Base-by-base conservation (phyloP, 306 rosid genomes). In the Trichosanthes cucumerina region DNA sequence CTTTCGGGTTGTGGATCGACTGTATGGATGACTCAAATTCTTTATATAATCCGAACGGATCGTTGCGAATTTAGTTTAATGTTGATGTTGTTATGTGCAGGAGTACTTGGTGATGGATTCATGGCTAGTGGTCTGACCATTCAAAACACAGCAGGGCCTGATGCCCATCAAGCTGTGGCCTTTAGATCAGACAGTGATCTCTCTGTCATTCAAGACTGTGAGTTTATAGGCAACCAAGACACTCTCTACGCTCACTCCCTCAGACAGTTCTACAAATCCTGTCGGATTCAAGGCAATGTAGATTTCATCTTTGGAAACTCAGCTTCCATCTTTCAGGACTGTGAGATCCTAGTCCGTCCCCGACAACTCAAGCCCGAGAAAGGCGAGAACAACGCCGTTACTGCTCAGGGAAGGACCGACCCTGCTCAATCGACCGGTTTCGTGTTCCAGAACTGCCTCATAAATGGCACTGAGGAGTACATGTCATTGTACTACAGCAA, bases 121-220 rank as follows among this genome's bases (percentile, higher is more conserved):
- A 89, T 92, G 97, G 98, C 98, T 0, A 86, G 79, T 58, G 90
- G 88, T 24, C 84, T 95, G 3, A 95, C 97, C 6, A 70, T 95
- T 31, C 59, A 86, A 15, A 95, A 95, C 90, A 92, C 91, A 1
- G 97, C 97, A 0, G 98, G 98, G 0, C 90, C 97, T 9, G 92
- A 86, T n/a, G 93, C 87, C 18, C 96, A 89, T 81, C 98, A 95
- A 79, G 98, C 98, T 43, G 98, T 95, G 46, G 97, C 98, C 2
- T 92, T 95, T 50, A 85, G 96, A 88, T 88, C 88, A 80, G 92
- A 89, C 83, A 95, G 98, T 31, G 98, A 92, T 79, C 79, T 73
- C 13, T 95, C 96, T 0, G 77, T 89, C 0, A 77, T 95, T 4
- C 91, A 95, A 77, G 87, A 81, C 53, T 90, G 93, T 4, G 97